Conservation (phyloP, 805 yeast species). For the Kodamaea nitidulidarum region DNA sequence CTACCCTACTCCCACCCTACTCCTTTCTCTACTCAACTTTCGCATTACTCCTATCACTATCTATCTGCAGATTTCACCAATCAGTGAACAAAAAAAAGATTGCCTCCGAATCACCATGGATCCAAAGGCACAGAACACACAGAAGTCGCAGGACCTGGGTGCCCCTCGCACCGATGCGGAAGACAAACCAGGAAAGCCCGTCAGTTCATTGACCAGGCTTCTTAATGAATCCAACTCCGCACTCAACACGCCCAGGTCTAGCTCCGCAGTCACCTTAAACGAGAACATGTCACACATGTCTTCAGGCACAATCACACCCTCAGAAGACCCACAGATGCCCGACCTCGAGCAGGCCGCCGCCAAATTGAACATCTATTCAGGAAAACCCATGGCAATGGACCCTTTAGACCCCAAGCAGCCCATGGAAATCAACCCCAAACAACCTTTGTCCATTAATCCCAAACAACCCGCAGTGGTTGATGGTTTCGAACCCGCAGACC, state of each 20-base stretch:
- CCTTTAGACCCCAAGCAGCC: slow-evolving; percentile 4
- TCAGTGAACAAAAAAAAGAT: slow-evolving; percentile 1
- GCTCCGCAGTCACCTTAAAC: slow-evolving; percentile 11
- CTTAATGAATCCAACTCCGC: slow-evolving; percentile 31
- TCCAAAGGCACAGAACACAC: slow-evolving; percentile 4
- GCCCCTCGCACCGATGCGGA: too few relatives aligned
- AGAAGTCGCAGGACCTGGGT: too few relatives aligned
- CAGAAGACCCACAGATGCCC: slow-evolving; percentile 1
- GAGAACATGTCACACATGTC: slow-evolving; percentile 5
- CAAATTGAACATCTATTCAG: slow-evolving; percentile 5
- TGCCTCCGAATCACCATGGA: neutral
- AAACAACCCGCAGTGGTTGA: too few relatives aligned
- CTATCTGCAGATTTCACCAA: neutral
- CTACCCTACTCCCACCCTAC: neutral
- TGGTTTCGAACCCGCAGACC: slow-evolving; percentile 4
- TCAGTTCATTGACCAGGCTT: slow-evolving; percentile 36
- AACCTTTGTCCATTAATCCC: too few relatives aligned
- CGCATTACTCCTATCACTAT: neutral
- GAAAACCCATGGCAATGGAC: too few relatives aligned
- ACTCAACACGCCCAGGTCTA: slow-evolving; percentile 12
- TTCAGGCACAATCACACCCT: slow-evolving; percentile 11
- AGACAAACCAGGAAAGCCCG: slow-evolving; percentile 19
- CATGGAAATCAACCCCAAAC: too few relatives aligned
- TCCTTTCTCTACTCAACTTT: neutral
- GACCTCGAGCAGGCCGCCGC: slow-evolving; percentile 7